These are phyloP conservation scores for Stachybotrys echinatus DNA, from an alignment of 2,329 filamentous ascomycete species.

Conservation along the genomic window DNA sequence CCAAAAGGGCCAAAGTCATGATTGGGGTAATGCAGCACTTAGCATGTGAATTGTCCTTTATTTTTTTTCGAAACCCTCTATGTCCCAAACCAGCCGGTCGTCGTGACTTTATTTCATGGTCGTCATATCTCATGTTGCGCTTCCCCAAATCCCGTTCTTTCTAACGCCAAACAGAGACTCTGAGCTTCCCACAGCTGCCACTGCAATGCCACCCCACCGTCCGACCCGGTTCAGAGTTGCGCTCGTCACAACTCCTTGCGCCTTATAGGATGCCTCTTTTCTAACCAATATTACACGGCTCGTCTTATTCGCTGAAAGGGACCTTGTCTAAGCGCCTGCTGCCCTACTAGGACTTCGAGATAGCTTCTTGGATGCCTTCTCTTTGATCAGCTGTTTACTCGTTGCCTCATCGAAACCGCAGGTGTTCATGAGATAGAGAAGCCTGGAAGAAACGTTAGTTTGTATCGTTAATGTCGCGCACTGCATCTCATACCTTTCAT, in stretches of 20 bases:
- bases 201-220: too few species aligned
- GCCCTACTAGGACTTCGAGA: constrained; percentile 18
- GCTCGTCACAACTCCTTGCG: too few species aligned
- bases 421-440: constrained; percentile 44
- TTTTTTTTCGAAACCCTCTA: background rate
- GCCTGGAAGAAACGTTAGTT: constrained; percentile 27
- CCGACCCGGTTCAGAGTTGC: too few species aligned
- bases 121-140: background rate
- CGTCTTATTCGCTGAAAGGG: background rate
- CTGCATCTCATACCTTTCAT: constrained; percentile 67
- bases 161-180: background rate
- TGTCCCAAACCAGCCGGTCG: background rate
- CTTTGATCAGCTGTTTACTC: constrained; percentile 39
- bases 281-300: too few species aligned
- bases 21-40: too few species aligned
- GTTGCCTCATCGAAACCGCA: constrained; percentile 51
- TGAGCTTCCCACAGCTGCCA: too few species aligned
- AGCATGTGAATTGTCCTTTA: too few species aligned
- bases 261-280: too few species aligned
- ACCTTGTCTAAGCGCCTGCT: background rate
- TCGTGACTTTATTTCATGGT: background rate
- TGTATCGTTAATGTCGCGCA: background rate
- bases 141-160: too few species aligned
- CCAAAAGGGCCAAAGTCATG: too few species aligned
- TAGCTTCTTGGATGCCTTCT: constrained; percentile 25